A percentile compares a stretch with the other conserved stretches of the same genome.
These are phyloP conservation scores for Amoebophrya sp. DNA, from an alignment of 169 alveolate species.

Conservation along the genomic window DNA sequence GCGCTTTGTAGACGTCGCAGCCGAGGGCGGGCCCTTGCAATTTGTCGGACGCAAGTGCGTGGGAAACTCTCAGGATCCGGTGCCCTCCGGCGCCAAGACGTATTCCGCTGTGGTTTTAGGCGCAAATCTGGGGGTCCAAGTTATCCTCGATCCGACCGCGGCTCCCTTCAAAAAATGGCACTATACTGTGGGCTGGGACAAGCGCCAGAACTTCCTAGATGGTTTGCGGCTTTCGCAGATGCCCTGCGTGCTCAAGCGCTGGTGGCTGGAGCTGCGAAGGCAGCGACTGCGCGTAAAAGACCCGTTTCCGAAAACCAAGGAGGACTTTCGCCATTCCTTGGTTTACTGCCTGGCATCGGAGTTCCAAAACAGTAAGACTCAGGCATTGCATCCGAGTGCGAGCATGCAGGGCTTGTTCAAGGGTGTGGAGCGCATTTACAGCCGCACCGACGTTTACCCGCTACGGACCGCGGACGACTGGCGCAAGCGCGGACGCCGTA, in stretches of 20 bases:
- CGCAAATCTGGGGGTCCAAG: not conserved
- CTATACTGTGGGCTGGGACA: not conserved
- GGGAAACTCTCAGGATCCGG: not conserved
- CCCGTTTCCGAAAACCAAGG: not conserved
- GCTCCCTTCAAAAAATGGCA: not conserved
- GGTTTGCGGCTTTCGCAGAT: not conserved
- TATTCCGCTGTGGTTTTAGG: not conserved
- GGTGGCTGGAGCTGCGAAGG: conserved; percentile 16
- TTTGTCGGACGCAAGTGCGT: not conserved
- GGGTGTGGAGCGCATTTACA: not conserved
- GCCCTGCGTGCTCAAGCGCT: not conserved
- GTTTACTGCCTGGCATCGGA: not conserved
- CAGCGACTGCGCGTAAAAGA: not conserved
- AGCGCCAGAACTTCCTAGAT: not conserved
- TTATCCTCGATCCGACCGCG: not conserved
- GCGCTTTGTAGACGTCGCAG: not conserved
- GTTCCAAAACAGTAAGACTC: not conserved
- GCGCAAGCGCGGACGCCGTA: conserved; percentile 4
- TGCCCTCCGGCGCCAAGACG: not conserved
- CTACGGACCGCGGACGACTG: conserved; percentile 22
- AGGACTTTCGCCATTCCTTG: not conserved
- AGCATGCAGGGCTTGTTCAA: not conserved
- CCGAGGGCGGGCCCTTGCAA: not conserved
- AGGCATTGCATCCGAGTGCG: not conserved
- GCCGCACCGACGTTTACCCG: conserved; percentile 2